phyloP scores from a whole-genome alignment of 2,329 filamentous ascomycete genomes.

The Sporothrix curviconia region DNA sequence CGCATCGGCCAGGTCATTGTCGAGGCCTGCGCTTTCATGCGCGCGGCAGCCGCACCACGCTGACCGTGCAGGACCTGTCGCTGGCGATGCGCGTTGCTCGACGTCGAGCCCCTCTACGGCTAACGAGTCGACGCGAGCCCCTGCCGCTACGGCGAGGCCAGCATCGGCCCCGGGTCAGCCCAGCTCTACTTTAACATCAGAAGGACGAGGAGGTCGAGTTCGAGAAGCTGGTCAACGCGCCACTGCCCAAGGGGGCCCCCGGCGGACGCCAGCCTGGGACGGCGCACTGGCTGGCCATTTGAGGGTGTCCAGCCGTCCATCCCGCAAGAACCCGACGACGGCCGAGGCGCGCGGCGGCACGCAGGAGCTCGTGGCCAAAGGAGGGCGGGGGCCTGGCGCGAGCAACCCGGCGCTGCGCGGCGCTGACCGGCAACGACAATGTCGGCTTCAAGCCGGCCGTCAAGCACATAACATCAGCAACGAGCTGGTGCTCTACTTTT shows the following conservation, averaged over 20 bases:
- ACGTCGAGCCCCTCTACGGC: constrained; percentile 91
- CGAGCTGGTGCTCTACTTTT: constrained; percentile 92
- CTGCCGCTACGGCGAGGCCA: constrained; percentile 90
- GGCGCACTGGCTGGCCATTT: constrained; percentile 93
- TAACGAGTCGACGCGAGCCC: constrained; percentile 88
- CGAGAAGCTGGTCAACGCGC: constrained; percentile 96
- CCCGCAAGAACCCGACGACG: constrained; percentile 87
- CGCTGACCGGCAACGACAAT: constrained; percentile 63
- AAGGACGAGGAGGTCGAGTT: constrained; percentile 99
- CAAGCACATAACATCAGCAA: constrained; percentile 94
- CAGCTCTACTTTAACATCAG: constrained; percentile 91
- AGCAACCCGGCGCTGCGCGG: constrained; percentile 80
- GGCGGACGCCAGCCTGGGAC: constrained; percentile 93
- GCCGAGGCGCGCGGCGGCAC: constrained; percentile 67
- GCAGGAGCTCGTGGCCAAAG: constrained; percentile 84
- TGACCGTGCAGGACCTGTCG: constrained; percentile 84
- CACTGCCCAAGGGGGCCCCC: constrained; percentile 86
- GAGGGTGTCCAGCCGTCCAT: constrained; percentile 96
- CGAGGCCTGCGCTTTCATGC: constrained; percentile 97
- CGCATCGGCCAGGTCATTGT: constrained; percentile 88
- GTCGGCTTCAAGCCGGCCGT: constrained; percentile 81
- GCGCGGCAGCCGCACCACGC: constrained; percentile 74
- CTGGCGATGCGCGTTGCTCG: constrained; percentile 77
- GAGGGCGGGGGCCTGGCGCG: constrained; percentile 75
- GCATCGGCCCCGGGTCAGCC: constrained; percentile 86